phyloP scores from a whole-genome alignment of 1,284 basidiomycete species.

The Melampsora larici-populina region DNA sequence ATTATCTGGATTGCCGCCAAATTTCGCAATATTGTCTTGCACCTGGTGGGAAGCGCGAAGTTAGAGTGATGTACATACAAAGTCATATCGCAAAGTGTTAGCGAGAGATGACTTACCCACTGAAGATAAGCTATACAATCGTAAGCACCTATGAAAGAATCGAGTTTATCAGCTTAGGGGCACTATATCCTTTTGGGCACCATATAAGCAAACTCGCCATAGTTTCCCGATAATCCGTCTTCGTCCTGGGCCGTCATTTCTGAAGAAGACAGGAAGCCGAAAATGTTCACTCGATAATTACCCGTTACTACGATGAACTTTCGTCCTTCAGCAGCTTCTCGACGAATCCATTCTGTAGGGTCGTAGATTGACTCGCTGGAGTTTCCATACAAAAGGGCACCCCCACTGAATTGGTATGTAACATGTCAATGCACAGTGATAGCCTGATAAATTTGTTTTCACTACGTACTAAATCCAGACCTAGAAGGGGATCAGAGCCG shows the following conservation, averaged over 20 bases:
- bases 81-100: too few relatives aligned
- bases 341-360: slow-evolving; percentile 41
- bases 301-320: slow-evolving; percentile 39
- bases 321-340: slow-evolving; percentile 30
- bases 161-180: neutral
- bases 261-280: slow-evolving; percentile 31
- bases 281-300: slow-evolving; percentile 30
- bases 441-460: too few relatives aligned
- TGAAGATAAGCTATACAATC: slow-evolving; percentile 39
- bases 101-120: slow-evolving; percentile 23
- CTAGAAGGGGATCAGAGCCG: too few relatives aligned
- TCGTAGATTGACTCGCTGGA: slow-evolving; percentile 26
- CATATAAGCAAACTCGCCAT: slow-evolving; percentile 36
- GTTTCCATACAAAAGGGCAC: slow-evolving; percentile 22
- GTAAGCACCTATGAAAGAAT: slow-evolving; percentile 15
- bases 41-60: neutral
- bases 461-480: slow-evolving; percentile 39
- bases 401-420: slow-evolving; percentile 21
- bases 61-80: too few relatives aligned
- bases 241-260: slow-evolving; percentile 22
- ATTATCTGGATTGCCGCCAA: slow-evolving; percentile 38
- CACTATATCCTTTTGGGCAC: too few relatives aligned
- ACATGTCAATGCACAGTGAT: neutral
- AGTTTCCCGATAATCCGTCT: slow-evolving; percentile 39
- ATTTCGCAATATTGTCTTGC: slow-evolving; percentile 36